These are phyloP conservation scores for Aspergillus alliaceus DNA, from an alignment of 2,329 filamentous ascomycete species.

Conservation along the genomic window DNA sequence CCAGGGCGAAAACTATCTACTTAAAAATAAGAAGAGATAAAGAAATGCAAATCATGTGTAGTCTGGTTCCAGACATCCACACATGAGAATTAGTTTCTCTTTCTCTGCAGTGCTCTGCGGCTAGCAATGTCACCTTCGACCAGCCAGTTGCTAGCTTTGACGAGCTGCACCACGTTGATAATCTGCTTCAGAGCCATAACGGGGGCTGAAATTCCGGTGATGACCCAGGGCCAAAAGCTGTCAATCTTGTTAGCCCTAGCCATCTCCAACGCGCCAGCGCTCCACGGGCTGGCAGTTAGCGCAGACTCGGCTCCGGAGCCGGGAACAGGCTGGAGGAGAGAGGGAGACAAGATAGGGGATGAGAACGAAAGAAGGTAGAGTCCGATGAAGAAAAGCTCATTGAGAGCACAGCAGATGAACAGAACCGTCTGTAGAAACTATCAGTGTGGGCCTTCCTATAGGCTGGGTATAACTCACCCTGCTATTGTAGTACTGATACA, in stretches of 20 bases:
- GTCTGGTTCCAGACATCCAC: not conserved
- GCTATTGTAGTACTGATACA: constrained; percentile 97
- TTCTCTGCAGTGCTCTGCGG: constrained; percentile 53
- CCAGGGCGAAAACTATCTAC: constrained; percentile 1
- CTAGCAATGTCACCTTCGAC: constrained; percentile 82
- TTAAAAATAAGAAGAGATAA: not conserved
- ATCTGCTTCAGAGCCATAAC: constrained; percentile 90
- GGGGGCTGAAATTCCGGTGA: constrained; percentile 77
- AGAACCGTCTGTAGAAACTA: constrained; percentile 68
- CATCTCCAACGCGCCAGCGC: constrained; percentile 86
- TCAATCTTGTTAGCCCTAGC: constrained; percentile 93
- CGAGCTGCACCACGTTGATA: constrained; percentile 90
- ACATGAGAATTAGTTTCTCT: constrained; percentile 22
- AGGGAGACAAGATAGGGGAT: constrained; percentile 82
- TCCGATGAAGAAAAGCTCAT: constrained; percentile 97
- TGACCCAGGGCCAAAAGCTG: constrained; percentile 72
- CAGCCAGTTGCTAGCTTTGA: constrained; percentile 89
- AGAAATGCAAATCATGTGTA: too few relatives aligned
- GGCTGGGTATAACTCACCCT: constrained; percentile 62
- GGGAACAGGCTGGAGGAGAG: constrained; percentile 62
- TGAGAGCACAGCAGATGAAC: constrained; percentile 85
- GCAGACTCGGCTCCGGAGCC: constrained; percentile 52
- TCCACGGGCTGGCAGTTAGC: constrained; percentile 79
- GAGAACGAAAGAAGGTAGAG: constrained; percentile 97
- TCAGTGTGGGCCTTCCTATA: constrained; percentile 8